These are phyloP conservation scores for Clonostachys chloroleuca DNA, from an alignment of 2,329 filamentous ascomycete genomes.

Conservation along the genomic window DNA sequence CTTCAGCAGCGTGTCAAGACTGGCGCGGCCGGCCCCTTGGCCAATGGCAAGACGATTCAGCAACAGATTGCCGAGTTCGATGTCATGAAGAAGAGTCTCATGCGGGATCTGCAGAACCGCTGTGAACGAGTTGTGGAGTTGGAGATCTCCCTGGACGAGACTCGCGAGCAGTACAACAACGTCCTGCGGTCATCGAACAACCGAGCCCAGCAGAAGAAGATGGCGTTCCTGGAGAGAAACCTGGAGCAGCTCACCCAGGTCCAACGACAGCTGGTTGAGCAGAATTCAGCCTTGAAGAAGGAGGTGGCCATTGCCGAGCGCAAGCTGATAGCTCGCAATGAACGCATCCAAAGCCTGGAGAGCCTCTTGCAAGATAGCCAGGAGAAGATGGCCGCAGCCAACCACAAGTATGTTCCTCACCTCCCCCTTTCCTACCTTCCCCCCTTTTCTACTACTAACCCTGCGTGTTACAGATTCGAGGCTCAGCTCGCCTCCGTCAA, in stretches of 20 bases:
- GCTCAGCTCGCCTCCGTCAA: constrained; percentile 95
- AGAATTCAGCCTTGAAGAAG: constrained; percentile 96
- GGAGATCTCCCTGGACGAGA: constrained; percentile 96
- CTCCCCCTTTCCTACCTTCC: background rate
- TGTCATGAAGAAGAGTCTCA: constrained; percentile 99
- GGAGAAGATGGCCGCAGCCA: constrained; percentile 95
- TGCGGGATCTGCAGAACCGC: constrained; percentile 97
- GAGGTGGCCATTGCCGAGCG: constrained; percentile 98
- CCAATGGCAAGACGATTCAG: constrained; percentile 86
- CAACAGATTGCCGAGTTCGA: constrained; percentile 99
- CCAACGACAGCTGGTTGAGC: constrained; percentile 94
- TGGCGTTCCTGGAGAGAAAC: constrained; percentile 98
- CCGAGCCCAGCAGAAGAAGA: constrained; percentile 99
- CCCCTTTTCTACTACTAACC: constrained; percentile 16
- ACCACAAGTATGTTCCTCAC: constrained; percentile 76
- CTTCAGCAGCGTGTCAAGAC: constrained; percentile 71
- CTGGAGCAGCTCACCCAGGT: constrained; percentile 97
- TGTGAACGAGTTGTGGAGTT: constrained; percentile 98
- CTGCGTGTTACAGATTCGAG: constrained; percentile 68
- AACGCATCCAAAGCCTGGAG: constrained; percentile 93
- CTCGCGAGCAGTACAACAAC: constrained; percentile 98
- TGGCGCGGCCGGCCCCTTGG: constrained; percentile 51
- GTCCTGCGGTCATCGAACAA: constrained; percentile 96
- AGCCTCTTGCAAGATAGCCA: constrained; percentile 91
- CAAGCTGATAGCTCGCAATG: constrained; percentile 93